Conservation (phyloP, 106 monocot species). For the Gastrodia elata region DNA sequence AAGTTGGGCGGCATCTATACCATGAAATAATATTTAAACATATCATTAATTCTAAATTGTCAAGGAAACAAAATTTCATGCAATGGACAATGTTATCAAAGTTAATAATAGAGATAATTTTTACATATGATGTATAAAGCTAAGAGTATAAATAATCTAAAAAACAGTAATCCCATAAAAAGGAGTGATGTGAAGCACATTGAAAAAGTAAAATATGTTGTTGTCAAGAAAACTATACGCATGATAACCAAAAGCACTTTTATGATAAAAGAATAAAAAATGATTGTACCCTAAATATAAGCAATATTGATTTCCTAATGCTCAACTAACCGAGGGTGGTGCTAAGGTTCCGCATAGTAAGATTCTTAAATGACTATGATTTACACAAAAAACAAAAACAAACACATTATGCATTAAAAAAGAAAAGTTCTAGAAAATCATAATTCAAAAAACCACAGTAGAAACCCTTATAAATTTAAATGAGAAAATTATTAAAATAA, state of each 20-base stretch:
- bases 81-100: background rate
- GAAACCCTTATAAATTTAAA: too few relatives aligned
- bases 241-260: background rate
- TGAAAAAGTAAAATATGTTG: background rate
- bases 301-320: background rate
- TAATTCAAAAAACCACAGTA: too few relatives aligned
- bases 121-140: background rate
- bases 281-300: background rate
- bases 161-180: background rate
- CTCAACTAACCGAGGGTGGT: too few relatives aligned
- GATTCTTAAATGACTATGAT: too few relatives aligned
- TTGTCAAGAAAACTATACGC: background rate
- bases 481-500: too few relatives aligned
- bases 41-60: background rate
- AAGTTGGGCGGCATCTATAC: conserved; percentile 36
- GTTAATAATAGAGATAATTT: background rate
- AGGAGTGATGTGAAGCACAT: background rate
- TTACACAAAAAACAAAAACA: too few relatives aligned
- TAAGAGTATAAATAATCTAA: background rate
- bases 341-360: too few relatives aligned
- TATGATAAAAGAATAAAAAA: background rate
- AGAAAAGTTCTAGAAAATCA: too few relatives aligned
- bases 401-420: too few relatives aligned
- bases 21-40: conserved; percentile 5
- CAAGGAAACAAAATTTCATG: background rate